Base-by-base conservation (phyloP, 2,329 filamentous ascomycete species). In the Akanthomyces lecanii region DNA sequence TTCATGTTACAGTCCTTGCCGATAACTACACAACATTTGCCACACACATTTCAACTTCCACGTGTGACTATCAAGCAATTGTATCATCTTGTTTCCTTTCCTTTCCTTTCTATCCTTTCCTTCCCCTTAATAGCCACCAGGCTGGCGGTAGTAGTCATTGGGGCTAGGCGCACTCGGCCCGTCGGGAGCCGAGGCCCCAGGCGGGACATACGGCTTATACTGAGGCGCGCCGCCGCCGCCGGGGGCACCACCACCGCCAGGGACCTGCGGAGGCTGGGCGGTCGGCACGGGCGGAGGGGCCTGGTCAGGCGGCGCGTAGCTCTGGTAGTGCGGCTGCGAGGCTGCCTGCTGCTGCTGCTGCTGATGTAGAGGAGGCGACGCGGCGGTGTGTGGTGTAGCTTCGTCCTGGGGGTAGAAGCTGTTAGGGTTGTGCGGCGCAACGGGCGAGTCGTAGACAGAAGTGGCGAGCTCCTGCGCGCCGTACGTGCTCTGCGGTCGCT, bases 381-480 rank as follows among this genome's bases (percentile, higher is more conserved):
- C 38, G 67, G 68, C 5, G 73, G 69, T 64, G 71, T 66, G 71
- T 60, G 71, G 60, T 64, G 68, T 57, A 63, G 73, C 67, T 61
- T 84, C 81, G 11, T 85, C 81, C 6, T 78, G 75, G 2, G 79
- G 76, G 25, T 76, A 75, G 18, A 74, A 72, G 51, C 76, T 76
- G 66, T 71, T 75, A 36, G 78, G 77, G 70, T 80, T 81, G 71
- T 83, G 80, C 6, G 80, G 74, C 14, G 81, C 84, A 45, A 90
- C 82, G 48, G 89, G 90, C 4, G 89, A 90, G 73, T 92, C 89
- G 70, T 92, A 93, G 11, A 85, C 85, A 1, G 89, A 90, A 0
- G 90, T 92, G 30, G 89, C 88, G 53, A 94, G 79, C 76, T 94
- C 90, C 75, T 93, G 90, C 0, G 90, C 85, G 33, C 87, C 86